Evolutionary conservation across 139 green algal genomes (phyloP), one percentile per base, ranked within the genome.

Genomic region (Auxenochlorella pyrenoidosa): DNA sequence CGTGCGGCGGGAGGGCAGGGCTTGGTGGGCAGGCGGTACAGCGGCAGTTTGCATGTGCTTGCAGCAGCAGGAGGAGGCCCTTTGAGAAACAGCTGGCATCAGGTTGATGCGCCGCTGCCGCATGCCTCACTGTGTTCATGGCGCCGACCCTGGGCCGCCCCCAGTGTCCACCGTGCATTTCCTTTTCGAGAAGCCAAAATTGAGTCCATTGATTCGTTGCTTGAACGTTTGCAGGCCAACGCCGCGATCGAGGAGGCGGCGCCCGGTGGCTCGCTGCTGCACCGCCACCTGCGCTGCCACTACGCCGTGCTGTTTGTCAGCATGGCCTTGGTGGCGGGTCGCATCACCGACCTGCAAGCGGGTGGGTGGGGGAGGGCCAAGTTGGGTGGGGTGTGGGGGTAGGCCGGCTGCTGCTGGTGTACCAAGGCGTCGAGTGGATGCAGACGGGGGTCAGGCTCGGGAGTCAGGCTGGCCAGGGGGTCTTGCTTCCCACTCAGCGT

Each of bases 281-380:
- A 79, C 73, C 43, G 30, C 36, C 83, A 87, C 51, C 83, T 87
- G 83, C 26, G 40, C 26, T 80, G 41, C 65, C 83, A 87, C 75
- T 82, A 83, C 41, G 54, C 40, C 43, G 38, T 87, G n/a, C n/a
- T 87, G 83, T 82, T 43, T 40, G n/a, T 83, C 13, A 32, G 34
- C 66, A 88, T 88, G 83, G 75, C 59, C 21, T 24, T n/a, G 38
- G 59, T 32, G 4, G 75, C 38, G 54, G 83, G 83, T 0, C 75
- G 80, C 30, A n/a, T 85, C 60, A 85, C n/a, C 32, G 63, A 85
- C 13, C 82, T 79, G 44, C 15, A n/a, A 34, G 47, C 71, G 47
- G 70, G 70, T 86, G 44, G 5, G 60, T 75, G 34, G 5, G 59
- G 59, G 24, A n/a, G 59, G 24, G 59, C 59, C 12, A 12, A 58